Evolutionary conservation across 164 flowering plant species (phyloP).

Genomic region (Stephania cephalantha): DNA sequence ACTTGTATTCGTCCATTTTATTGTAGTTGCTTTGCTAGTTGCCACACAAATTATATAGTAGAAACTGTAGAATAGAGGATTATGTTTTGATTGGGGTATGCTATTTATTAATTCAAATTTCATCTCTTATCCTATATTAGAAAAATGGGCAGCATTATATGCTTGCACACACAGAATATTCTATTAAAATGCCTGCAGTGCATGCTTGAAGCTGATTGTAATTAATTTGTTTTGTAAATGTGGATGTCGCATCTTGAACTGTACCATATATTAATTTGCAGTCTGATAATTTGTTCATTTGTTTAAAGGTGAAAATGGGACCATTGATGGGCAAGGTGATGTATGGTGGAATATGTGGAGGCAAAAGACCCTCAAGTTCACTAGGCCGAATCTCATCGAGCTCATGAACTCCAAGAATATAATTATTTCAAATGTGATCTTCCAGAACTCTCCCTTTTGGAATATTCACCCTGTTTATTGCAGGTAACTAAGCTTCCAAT

Average conservation of each 20-base stretch:
- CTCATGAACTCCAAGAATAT: slow-evolving; percentile 66
- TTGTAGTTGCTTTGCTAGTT: slow-evolving; percentile 3
- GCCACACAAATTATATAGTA: neutral
- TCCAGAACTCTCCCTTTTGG: slow-evolving; percentile 92
- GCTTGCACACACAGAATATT: neutral
- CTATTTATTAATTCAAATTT: too few species aligned
- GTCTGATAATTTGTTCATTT: neutral
- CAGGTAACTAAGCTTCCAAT: slow-evolving; percentile 44
- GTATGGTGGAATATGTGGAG: slow-evolving; percentile 99
- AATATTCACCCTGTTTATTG: slow-evolving; percentile 95
- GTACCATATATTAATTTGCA: neutral
- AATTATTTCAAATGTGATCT: slow-evolving; percentile 75
- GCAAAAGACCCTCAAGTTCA: slow-evolving; percentile 54
- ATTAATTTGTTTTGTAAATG: neutral
- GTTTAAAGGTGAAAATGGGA: slow-evolving; percentile 86
- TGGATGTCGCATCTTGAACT: neutral
- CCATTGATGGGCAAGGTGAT: slow-evolving; percentile 94
- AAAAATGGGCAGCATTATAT: neutral
- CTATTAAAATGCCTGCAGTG: neutral
- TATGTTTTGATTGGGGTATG: too few species aligned
- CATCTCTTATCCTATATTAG: too few species aligned
- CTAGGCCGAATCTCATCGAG: slow-evolving; percentile 87
- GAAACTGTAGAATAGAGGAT: too few species aligned
- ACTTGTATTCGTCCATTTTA: neutral
- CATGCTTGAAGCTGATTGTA: neutral